Conservation (phyloP, 495 filamentous ascomycete species). For the Aspergillus sclerotioniger region DNA sequence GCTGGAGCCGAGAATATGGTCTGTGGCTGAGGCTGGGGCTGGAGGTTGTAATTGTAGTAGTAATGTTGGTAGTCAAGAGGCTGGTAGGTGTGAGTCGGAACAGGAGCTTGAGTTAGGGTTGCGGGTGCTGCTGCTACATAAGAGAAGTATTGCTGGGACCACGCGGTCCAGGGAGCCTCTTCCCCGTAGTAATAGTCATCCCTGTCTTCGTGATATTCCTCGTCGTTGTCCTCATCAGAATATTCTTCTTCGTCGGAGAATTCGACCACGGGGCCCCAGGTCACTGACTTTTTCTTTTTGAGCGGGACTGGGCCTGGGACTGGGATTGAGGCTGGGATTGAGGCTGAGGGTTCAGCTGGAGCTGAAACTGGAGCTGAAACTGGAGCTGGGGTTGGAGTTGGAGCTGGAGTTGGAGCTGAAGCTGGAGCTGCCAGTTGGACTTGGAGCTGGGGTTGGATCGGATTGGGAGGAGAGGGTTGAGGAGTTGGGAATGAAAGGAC, state of each 20-base stretch:
- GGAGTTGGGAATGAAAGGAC: too few species aligned
- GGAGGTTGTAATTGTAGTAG: too few species aligned
- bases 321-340: neutral
- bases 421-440: neutral
- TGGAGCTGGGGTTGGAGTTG: neutral
- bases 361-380: neutral
- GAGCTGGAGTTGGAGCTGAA: neutral
- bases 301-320: neutral
- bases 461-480: too few species aligned
- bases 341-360: neutral
- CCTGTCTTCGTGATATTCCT: neutral
- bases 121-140: neutral
- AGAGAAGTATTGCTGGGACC: neutral
- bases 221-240: neutral
- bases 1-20: neutral
- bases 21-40: too few species aligned
- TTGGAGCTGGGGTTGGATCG: too few species aligned
- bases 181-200: neutral
- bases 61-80: too few species aligned
- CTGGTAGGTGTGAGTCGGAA: too few species aligned
- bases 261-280: conserved; percentile 15
- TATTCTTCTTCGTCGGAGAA: neutral
- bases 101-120: too few species aligned
- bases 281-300: conserved; percentile 9
- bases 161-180: neutral